phyloP scores from a whole-genome alignment of 2,329 filamentous ascomycete genomes.

The Pezizomycotina sp. region DNA sequence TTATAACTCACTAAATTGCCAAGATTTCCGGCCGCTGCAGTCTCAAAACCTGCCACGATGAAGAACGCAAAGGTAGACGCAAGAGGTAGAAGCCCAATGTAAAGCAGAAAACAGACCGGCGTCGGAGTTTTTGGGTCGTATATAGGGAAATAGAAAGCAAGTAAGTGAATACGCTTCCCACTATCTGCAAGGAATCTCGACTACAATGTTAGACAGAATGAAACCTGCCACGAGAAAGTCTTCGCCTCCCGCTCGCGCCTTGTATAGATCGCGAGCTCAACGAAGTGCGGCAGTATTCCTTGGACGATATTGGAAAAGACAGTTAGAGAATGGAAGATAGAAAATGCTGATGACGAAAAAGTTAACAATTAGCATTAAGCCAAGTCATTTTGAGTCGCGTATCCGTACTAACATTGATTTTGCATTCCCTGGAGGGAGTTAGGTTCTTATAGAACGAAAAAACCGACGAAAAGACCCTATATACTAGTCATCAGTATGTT shows the following conservation, averaged over 20 bases:
- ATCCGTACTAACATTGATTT: too few relatives aligned
- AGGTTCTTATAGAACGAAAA: constrained; percentile 57
- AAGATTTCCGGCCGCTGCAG: constrained; percentile 56
- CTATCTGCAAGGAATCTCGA: constrained; percentile 68
- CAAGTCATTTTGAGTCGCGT: too few relatives aligned
- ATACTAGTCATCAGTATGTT: background rate
- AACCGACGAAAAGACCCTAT: constrained; percentile 57
- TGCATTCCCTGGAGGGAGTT: constrained; percentile 61
- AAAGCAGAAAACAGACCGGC: constrained; percentile 60
- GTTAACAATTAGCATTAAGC: too few relatives aligned
- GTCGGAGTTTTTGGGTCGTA: too few relatives aligned
- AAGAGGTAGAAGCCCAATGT: constrained; percentile 61
- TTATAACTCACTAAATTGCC: too few relatives aligned
- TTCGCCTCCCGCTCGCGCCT: constrained; percentile 73
- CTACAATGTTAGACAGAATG: constrained; percentile 65
- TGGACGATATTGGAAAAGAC: constrained; percentile 67
- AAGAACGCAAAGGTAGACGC: constrained; percentile 63
- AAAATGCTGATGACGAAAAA: too few relatives aligned
- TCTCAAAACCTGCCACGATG: constrained; percentile 58
- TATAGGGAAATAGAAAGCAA: too few relatives aligned
- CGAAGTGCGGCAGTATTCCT: constrained; percentile 74
- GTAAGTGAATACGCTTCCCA: constrained; percentile 59
- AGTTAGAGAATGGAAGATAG: constrained; percentile 66
- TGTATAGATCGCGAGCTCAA: constrained; percentile 69
- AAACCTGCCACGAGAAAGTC: constrained; percentile 71